Conservation (phyloP, 2,329 filamentous ascomycete genomes). For the Cordyceps cicadae region DNA sequence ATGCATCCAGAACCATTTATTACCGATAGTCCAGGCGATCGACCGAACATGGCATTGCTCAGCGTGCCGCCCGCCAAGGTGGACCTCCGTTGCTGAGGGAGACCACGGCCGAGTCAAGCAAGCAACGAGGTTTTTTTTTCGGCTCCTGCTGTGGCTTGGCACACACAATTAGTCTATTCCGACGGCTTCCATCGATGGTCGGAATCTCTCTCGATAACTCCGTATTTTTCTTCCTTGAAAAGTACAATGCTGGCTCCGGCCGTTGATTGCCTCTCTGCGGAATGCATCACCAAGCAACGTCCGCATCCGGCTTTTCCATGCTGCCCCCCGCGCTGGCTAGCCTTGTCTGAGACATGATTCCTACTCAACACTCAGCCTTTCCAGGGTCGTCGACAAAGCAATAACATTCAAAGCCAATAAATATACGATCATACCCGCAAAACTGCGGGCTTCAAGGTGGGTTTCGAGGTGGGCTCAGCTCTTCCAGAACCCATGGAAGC, state of each 20-base stretch:
- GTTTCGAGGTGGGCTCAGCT: neutral
- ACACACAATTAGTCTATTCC: neutral
- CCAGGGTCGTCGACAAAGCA: neutral
- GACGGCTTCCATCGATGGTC: neutral
- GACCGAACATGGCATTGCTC: neutral
- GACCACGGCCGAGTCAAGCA: neutral
- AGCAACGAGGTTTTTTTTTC: neutral
- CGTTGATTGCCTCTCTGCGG: neutral
- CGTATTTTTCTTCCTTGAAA: neutral
- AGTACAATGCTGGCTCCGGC: neutral
- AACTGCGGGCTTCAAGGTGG: neutral
- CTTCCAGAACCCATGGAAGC: neutral
- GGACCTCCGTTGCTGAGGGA: neutral
- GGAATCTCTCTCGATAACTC: neutral
- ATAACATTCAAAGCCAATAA: neutral
- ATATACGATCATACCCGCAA: neutral
- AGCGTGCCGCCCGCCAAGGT: neutral
- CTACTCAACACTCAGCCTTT: neutral
- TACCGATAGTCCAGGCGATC: neutral
- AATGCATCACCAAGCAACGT: neutral
- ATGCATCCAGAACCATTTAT: neutral
- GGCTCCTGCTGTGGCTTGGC: neutral
- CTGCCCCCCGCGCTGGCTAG: neutral
- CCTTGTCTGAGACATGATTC: neutral
- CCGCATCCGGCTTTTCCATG: neutral